Percentiles rank a stretch among this genome's conserved stretches.
phyloP scores from a whole-genome alignment of 192 early-diverging fungal species.

The Umbelopsis sp. region DNA sequence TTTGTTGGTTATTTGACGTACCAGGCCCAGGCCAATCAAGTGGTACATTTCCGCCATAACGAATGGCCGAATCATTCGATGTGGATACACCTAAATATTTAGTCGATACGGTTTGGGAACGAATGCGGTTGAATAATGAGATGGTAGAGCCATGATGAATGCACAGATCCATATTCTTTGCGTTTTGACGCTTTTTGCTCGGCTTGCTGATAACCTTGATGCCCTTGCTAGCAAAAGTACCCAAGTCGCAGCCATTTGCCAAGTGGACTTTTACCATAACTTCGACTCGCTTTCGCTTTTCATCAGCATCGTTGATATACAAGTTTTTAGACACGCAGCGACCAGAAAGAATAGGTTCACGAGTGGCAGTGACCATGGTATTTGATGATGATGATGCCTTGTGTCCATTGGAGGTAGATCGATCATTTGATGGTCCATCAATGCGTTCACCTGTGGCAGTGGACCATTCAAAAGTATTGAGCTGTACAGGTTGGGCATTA shows the following conservation, averaged over 20 bases:
- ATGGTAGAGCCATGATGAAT: conserved; percentile 86
- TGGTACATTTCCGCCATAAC: neutral
- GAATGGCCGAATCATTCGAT: conserved; percentile 30
- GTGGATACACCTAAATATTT: conserved; percentile 75
- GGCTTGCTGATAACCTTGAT: conserved; percentile 95
- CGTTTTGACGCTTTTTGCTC: conserved; percentile 84
- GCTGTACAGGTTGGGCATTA: conserved; percentile 4
- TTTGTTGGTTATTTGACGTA: neutral
- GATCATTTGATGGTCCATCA: conserved; percentile 4
- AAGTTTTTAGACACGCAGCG: conserved; percentile 77
- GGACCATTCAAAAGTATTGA: conserved; percentile 17
- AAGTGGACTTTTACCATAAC: conserved; percentile 74
- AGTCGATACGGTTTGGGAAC: conserved; percentile 88
- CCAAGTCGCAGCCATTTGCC: conserved; percentile 60
- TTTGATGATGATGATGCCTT: neutral
- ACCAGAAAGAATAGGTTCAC: conserved; percentile 23
- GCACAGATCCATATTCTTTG: conserved; percentile 80
- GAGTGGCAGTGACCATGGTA: neutral
- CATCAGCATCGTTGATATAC: conserved; percentile 83
- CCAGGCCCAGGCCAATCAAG: conserved; percentile 4
- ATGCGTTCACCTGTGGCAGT: conserved; percentile 10
- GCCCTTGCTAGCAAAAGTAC: conserved; percentile 74
- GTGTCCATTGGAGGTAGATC: neutral
- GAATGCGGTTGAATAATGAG: conserved; percentile 89
- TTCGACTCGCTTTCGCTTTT: conserved; percentile 77